Evolutionary conservation across 1,139 yeast genomes (phyloP), one percentile per base, ranked within the genome.

Genomic region (Lodderomyces theae): DNA sequence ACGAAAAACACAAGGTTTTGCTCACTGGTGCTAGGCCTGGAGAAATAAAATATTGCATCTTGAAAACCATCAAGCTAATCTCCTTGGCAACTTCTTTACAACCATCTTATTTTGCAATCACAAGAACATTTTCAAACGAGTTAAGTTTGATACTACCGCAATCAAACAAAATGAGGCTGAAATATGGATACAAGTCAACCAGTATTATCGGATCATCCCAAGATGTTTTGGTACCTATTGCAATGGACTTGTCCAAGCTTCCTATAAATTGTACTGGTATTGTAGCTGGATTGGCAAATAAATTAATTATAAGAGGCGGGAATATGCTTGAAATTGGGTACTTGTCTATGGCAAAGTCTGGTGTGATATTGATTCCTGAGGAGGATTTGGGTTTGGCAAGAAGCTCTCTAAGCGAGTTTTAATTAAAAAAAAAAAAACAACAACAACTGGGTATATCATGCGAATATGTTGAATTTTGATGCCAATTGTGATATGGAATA

Each of bases 221-320:
- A 45, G 87, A 81, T 52, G 64, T 66, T 29, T 69, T 80, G 37
- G 66, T 74, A n/a, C 86, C 87, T 0, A 67, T 81, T 3, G 64
- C 73, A 1, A 71, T 81, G 30, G 82, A 81, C 52, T 68, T 81
- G 43, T 63, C 73, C n/a, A 60, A 60, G 22, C 58, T 81, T 28
- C 86, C 86, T 0, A 61, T 79, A 34, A 82, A 80, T 53, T 69
- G 80, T 5, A 79, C 83, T 7, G 87, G 87, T 38, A 79, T 82
- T 41, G 86, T 81, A 1, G 80, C 86, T 0, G 86, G 86, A 1
- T 72, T 82, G 24, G 85, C 87, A 1, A 65, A 77, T 40, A 67
- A 64, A 42, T 57, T 80, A 24, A 55, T 77, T 26, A 63, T 61
- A 35, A 70, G 70, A 15, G 52, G 52, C 12, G 51, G 48, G 9